Evolutionary conservation across 805 yeast genomes (phyloP).

Genomic region (Spathaspora arborariae): DNA sequence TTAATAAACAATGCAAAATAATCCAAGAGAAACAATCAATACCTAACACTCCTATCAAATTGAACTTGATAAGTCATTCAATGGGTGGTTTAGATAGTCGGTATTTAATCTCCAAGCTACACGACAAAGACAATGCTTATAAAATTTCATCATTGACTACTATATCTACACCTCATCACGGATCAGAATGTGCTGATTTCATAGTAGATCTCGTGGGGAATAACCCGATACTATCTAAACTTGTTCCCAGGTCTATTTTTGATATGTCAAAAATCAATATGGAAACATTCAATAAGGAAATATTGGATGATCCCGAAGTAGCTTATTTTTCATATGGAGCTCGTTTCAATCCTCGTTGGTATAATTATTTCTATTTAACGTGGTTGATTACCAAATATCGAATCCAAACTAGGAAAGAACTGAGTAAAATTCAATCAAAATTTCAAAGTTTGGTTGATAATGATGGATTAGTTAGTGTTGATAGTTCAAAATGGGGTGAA

Average conservation of each 20-base stretch:
- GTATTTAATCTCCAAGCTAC: constrained; percentile 59
- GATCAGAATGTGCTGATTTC: constrained; percentile 79
- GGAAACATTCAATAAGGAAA: constrained; percentile 48
- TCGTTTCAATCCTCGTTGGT: constrained; percentile 56
- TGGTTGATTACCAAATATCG: constrained; percentile 55
- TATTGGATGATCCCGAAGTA: constrained; percentile 57
- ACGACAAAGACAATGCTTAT: constrained; percentile 35
- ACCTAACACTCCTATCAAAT: constrained; percentile 34
- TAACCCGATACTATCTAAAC: constrained; percentile 12
- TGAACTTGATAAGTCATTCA: constrained; percentile 82
- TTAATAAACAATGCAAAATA: constrained; percentile 29
- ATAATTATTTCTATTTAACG: constrained; percentile 56
- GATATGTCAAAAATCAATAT: constrained; percentile 62
- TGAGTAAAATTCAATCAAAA: constrained; percentile 4
- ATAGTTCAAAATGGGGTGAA: constrained; percentile 79
- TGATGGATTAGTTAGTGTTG: constrained; percentile 83
- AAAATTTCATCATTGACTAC: constrained; percentile 77
- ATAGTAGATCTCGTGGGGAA: constrained; percentile 35
- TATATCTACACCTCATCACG: constrained; percentile 83
- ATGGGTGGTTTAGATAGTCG: constrained; percentile 94
- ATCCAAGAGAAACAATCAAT: constrained; percentile 12
- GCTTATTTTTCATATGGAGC: constrained; percentile 85
- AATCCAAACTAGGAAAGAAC: constrained; percentile 7
- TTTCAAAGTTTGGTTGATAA: constrained; percentile 45
- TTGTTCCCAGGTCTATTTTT: constrained; percentile 40